These are phyloP conservation scores for Cryptococcus sp. DNA, from an alignment of 1,284 basidiomycete genomes.

Conservation along the genomic window DNA sequence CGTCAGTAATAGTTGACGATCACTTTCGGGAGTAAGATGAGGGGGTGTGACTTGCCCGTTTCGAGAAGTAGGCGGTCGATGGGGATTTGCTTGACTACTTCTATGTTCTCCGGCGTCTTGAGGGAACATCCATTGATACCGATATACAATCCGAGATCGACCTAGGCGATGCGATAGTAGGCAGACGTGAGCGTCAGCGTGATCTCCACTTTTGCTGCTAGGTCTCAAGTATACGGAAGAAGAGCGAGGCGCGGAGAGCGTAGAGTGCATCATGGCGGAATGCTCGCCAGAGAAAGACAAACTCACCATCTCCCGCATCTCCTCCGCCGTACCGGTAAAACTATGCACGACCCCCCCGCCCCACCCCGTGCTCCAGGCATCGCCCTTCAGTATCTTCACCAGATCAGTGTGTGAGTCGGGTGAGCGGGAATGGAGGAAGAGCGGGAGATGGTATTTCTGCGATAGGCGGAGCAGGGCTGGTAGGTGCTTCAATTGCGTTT, in stretches of 20 bases:
- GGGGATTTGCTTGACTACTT: constrained; percentile 64
- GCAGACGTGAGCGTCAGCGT: too few species aligned
- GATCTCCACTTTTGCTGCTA: too few species aligned
- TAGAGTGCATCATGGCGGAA: not conserved
- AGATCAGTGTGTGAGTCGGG: constrained; percentile 71
- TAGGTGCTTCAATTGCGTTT: constrained; percentile 70
- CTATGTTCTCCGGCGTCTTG: constrained; percentile 74
- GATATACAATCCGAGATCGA: constrained; percentile 72
- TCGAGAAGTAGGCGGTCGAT: constrained; percentile 73
- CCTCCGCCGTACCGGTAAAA: constrained; percentile 72
- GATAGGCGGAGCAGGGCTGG: constrained; percentile 71
- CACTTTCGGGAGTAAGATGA: constrained; percentile 5
- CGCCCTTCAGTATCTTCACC: constrained; percentile 58
- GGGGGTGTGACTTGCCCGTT: constrained; percentile 61
- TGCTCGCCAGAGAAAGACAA: constrained; percentile 32
- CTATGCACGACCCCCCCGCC: constrained; percentile 82
- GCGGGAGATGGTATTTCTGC: constrained; percentile 70
- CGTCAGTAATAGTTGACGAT: not conserved
- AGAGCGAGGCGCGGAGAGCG: not conserved
- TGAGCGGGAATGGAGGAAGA: constrained; percentile 83
- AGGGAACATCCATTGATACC: constrained; percentile 81
- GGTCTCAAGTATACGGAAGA: too few species aligned
- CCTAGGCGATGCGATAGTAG: constrained; percentile 51
- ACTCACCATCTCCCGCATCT: constrained; percentile 70
- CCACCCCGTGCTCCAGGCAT: constrained; percentile 57